Base-by-base conservation (phyloP, 768 basidiomycete genomes). In the Suillus luteus region DNA sequence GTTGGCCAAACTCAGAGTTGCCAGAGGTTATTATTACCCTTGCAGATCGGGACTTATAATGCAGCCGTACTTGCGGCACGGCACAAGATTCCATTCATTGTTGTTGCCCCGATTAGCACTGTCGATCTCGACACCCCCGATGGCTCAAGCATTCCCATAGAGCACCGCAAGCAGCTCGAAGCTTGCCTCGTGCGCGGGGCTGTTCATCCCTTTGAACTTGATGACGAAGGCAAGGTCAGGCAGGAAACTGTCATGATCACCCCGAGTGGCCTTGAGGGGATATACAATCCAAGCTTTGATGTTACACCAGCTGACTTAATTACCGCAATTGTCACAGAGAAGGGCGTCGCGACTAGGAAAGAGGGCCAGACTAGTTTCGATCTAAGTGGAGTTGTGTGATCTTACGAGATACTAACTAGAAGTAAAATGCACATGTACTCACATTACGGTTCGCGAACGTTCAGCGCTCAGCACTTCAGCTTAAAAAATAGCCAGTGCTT, bases 271-370 rank as follows among this genome's bases (percentile, higher is more conserved):
- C 72, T 89, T 35, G 81, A 85, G 52, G 78, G 70, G 12, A 79
- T 93, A 46, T 96, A 95, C 75, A 99, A 97, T 75, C 95, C 96
- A 1, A 93, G 92, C 66, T 99, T 98, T 76, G 96, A 99, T 72
- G 95, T 99, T 17, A 98, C 96, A 0, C 95, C 96, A 0, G 93
- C 95, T 2, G 90, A 92, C 64, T 79, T 98, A 49, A 97, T 99
- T 66, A 92, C 89, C n/a, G 93, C 92, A 37, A 91, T 99, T 59
- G 95, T 96, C 14, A 98, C 95, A 2, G 96, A 99, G 79, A 94
- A 91, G 68, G 95, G 96, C 8, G 94, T 97, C 38, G 93, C 93
- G 4, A 85, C 89, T 63, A 89, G 88, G 70, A 77, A 78, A 63
- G 83, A 83, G 8, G 88, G 88, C 27, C 79, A 82, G 64, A 73